Conservation (phyloP, 2,329 filamentous ascomycete genomes). For the Biscogniauxia mediterranea region DNA sequence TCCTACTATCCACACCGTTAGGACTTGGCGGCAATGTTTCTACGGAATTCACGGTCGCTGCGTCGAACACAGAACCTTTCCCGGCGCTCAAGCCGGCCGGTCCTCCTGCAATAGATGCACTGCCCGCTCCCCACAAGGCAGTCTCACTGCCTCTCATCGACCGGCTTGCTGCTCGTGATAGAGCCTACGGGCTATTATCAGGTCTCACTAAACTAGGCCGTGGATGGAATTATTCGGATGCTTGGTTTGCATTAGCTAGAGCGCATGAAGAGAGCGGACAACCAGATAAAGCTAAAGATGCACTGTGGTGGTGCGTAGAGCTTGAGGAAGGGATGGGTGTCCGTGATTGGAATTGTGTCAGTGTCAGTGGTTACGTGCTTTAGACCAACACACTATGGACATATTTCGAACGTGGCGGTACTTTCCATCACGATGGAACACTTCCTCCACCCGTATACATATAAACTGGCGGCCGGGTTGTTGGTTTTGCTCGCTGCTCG, state of each 20-base stretch:
- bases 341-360: constrained; percentile 73
- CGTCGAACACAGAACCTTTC: constrained; percentile 12
- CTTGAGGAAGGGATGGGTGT: constrained; percentile 82
- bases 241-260: constrained; percentile 85
- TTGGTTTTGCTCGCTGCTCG: constrained; percentile 7
- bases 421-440: constrained; percentile 2
- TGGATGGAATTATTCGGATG: constrained; percentile 90
- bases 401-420: constrained; percentile 3
- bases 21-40: constrained; percentile 39
- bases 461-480: constrained; percentile 9
- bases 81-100: constrained; percentile 14
- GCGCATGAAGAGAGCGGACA: constrained; percentile 87
- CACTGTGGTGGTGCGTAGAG: constrained; percentile 97
- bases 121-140: constrained; percentile 53
- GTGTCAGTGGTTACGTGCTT: constrained; percentile 64
- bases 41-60: constrained; percentile 9
- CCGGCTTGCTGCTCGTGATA: constrained; percentile 83
- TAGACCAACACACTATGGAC: constrained; percentile 30
- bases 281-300: constrained; percentile 83
- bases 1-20: constrained; percentile 45
- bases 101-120: constrained; percentile 36
- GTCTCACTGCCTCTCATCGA: constrained; percentile 70
- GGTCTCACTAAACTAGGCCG: constrained; percentile 79
- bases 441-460: constrained; percentile 1
- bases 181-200: constrained; percentile 80